Conservation (phyloP, 2,329 filamentous ascomycete species). For the Hypoxylon sp. region DNA sequence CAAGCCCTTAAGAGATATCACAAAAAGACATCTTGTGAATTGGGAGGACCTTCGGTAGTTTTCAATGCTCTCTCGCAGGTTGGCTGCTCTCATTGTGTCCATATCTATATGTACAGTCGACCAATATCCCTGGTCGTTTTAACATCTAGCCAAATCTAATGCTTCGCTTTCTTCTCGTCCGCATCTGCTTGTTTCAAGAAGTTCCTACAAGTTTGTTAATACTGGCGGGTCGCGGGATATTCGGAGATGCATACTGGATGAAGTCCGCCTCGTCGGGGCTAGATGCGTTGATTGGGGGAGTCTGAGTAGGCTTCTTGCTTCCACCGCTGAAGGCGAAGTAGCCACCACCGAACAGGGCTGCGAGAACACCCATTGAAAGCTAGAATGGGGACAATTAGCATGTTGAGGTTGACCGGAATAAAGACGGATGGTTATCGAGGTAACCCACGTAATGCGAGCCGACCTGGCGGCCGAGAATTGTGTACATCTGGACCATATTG, state of each 20-base stretch:
- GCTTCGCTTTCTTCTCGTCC: conserved; percentile 61
- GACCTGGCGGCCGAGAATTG: conserved; percentile 71
- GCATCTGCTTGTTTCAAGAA: conserved; percentile 63
- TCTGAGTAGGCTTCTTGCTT: conserved; percentile 61
- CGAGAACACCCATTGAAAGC: conserved; percentile 72
- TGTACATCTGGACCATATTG: conserved; percentile 68
- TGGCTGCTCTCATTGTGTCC: conserved; percentile 45
- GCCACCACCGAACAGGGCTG: conserved; percentile 65
- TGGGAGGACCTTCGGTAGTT: conserved; percentile 11
- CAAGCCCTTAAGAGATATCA: conserved; percentile 17
- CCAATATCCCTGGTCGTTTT: conserved; percentile 42
- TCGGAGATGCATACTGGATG: conserved; percentile 69
- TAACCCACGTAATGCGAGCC: conserved; percentile 73
- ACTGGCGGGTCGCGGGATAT: conserved; percentile 39
- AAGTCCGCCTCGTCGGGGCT: conserved; percentile 75
- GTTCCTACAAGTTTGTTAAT: conserved; percentile 57
- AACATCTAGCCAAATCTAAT: conserved; percentile 54
- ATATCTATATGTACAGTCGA: conserved; percentile 54
- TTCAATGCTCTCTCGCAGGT: conserved; percentile 36
- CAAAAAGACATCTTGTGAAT: conserved; percentile 11
- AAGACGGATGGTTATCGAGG: conserved; percentile 29
- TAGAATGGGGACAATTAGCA: conserved; percentile 51
- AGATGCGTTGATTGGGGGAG: conserved; percentile 73
- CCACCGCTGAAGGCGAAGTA: conserved; percentile 63
- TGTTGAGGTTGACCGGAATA: conserved; percentile 4